A percentile compares a stretch with the other conserved stretches of the same genome.
phyloP scores from a whole-genome alignment of 2,329 filamentous ascomycete species.

The Fusarium chuoi region DNA sequence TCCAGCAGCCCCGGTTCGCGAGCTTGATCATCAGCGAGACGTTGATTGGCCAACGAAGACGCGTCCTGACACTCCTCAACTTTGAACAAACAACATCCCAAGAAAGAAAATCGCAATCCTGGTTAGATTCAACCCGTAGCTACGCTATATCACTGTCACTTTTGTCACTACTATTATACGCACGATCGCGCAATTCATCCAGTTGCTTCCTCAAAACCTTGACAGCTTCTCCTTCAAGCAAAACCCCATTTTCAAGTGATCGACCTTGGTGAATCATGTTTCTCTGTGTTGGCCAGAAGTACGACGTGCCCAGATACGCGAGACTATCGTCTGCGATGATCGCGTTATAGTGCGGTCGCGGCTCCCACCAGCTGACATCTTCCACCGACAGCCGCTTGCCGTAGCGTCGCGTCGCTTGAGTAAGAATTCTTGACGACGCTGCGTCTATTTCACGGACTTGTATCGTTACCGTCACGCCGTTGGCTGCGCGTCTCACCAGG shows the following conservation, averaged over 20 bases:
- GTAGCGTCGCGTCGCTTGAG: background rate
- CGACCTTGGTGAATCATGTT: conserved; percentile 14
- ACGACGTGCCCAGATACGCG: background rate
- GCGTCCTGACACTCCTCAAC: background rate
- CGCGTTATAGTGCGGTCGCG: background rate
- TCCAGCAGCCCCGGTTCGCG: fast-evolving
- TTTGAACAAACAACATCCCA: background rate
- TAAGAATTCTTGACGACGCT: background rate
- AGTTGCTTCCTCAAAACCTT: background rate
- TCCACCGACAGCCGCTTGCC: background rate
- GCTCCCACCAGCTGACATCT: conserved; percentile 9
- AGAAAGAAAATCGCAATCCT: no score
- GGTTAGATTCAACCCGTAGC: background rate
- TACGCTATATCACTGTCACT: background rate
- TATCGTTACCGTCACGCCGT: background rate
- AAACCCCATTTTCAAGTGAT: conserved; percentile 10
- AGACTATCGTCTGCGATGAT: conserved; percentile 7
- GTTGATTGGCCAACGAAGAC: background rate
- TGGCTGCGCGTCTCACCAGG: background rate
- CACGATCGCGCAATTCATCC: background rate
- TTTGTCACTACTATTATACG: background rate
- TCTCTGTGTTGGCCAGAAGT: conserved; percentile 9
- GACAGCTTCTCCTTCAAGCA: background rate
- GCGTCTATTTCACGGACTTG: background rate
- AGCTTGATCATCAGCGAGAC: background rate